Evolutionary conservation across 1,139 yeast species (phyloP), one percentile per base, ranked within the genome.

Genomic region (Geotrichum phurueaensis): DNA sequence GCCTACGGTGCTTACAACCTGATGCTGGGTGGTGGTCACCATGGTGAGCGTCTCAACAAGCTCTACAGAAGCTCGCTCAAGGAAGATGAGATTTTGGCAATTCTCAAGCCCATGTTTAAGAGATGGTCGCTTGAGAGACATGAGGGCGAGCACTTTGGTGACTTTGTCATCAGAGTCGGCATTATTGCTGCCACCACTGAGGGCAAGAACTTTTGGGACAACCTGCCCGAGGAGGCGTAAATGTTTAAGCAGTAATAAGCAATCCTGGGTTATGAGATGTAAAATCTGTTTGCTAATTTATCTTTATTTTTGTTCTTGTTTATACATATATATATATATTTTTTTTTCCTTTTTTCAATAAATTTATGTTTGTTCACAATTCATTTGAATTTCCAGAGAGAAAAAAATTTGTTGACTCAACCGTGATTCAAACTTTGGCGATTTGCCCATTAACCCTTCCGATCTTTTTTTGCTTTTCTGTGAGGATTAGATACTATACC

Each of bases 11-110:
- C 96, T 13, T 94, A 94, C 77, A 94, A 94, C 75, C 81, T 94
- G 76, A 82, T 91, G 90, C 82, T 94, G 68, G 99, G 99, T 69
- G 99, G 99, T 72, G 97, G 97, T 51, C 94, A 87, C 75, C 89
- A 87, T 70, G 99, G 99, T 65, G 88, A 90, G 76, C 84, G 99
- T 73, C 78, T 94, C 69, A 94, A 94, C 79, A 94, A 94, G 79
- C 82, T 94, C 62, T 94, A 85, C 80, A 82, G 91, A 71, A 86
- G 91, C 67, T 90, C 96, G 33, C 84, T 92, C 67, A 89, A 87
- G 75, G 99, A 92, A 76, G 94, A 89, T 57, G 97, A 92, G 73
- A 89, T 92, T 62, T 76, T 94, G 69, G 83, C 76, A 51, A 86
- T 81, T 57, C 81, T 94, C 75, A 86, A 84, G 73, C 96, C 96